Percentiles rank a stretch among this genome's conserved stretches.
Evolutionary conservation across 371 early-diverging fungal genomes (phyloP).

Genomic region (Lichtheimia corymbifera): DNA sequence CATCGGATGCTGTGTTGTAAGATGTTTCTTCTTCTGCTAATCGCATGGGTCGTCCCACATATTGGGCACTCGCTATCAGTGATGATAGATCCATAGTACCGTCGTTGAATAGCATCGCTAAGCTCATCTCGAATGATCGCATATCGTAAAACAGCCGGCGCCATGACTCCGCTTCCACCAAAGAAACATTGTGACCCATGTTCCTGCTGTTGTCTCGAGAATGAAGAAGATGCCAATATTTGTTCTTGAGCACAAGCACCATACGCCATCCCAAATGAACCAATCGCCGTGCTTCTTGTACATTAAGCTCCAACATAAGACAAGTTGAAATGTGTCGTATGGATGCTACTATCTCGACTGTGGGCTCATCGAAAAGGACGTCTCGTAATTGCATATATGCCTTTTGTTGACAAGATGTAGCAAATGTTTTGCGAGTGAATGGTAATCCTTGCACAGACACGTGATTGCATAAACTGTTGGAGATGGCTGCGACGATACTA

Average conservation of each 20-base stretch:
- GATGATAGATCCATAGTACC: conserved; percentile 21
- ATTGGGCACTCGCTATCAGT: conserved; percentile 19
- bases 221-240: conserved; percentile 13
- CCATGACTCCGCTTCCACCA: conserved; percentile 35
- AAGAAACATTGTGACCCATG: not conserved
- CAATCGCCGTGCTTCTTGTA: conserved; percentile 31
- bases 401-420: conserved; percentile 21
- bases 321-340: conserved; percentile 24
- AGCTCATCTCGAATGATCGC: conserved; percentile 26
- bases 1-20: conserved; percentile 3
- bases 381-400: conserved; percentile 29
- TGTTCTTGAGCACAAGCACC: conserved; percentile 26
- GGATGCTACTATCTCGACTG: conserved; percentile 23
- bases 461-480: conserved; percentile 5
- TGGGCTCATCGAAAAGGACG: conserved; percentile 22
- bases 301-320: conserved; percentile 21
- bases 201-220: not conserved
- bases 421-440: conserved; percentile 12
- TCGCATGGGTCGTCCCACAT: conserved; percentile 29
- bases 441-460: not conserved
- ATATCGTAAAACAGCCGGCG: conserved; percentile 34
- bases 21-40: conserved; percentile 16
- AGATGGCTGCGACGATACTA: conserved; percentile 25
- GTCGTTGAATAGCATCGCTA: conserved; percentile 26
- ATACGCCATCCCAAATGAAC: conserved; percentile 36